Percentiles rank a stretch among this genome's conserved stretches.
Conservation (phyloP, 352 stramenopile species). For the Globisporangium iwayamae region DNA sequence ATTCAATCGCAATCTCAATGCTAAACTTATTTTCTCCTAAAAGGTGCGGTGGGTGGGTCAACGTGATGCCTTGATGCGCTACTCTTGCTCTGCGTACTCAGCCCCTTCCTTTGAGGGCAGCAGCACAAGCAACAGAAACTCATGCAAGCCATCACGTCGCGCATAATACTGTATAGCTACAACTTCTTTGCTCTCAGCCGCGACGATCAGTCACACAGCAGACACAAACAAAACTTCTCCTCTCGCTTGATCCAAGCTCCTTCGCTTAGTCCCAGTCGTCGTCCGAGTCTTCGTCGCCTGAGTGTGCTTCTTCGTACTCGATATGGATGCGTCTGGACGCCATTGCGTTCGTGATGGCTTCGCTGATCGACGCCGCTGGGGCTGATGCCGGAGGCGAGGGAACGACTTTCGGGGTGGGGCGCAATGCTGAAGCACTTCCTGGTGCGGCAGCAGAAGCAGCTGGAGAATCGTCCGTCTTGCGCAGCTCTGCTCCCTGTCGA, state of each 20-base stretch:
- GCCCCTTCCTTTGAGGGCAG: slow-evolving; percentile 16
- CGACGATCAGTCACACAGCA: not conserved
- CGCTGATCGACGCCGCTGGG: slow-evolving; percentile 59
- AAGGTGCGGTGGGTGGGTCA: not conserved
- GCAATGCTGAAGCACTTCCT: slow-evolving; percentile 1
- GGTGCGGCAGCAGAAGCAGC: not conserved
- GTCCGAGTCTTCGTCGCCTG: slow-evolving; percentile 59
- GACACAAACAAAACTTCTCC: slow-evolving; percentile 9
- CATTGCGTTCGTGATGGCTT: slow-evolving; percentile 83
- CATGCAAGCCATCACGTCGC: not conserved
- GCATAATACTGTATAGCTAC: slow-evolving; percentile 9
- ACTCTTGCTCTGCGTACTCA: not conserved
- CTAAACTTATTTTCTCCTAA: slow-evolving; percentile 1
- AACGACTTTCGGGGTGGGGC: slow-evolving; percentile 16
- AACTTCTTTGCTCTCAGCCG: not conserved
- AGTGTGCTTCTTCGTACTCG: slow-evolving; percentile 70
- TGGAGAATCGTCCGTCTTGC: slow-evolving; percentile 26
- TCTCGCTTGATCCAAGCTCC: not conserved
- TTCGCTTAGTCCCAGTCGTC: slow-evolving; percentile 69
- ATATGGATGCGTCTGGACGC: slow-evolving; percentile 72
- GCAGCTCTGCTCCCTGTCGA: slow-evolving; percentile 57
- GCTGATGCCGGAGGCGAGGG: slow-evolving; percentile 27
- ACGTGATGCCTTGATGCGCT: not conserved
- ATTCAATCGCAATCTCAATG: slow-evolving; percentile 4
- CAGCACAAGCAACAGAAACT: not conserved